These are phyloP conservation scores for Gnaphalium uliginosum DNA, from an alignment of 129 eudicot genomes.

Conservation along the genomic window DNA sequence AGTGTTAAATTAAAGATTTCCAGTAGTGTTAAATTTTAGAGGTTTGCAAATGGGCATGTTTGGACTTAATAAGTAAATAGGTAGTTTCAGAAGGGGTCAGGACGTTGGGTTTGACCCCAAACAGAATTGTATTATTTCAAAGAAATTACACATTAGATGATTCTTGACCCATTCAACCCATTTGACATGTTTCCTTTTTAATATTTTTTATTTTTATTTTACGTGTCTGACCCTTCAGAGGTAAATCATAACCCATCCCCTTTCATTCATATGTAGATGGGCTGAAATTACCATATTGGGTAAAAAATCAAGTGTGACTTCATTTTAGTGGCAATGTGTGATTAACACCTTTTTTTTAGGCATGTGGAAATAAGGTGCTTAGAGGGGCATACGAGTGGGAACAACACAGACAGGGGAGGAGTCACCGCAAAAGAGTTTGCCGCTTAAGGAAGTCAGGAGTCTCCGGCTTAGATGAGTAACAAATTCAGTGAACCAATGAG, in stretches of 20 bases:
- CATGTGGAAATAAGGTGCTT: constrained; percentile 86
- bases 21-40: neutral
- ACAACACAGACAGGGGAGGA: constrained; percentile 81
- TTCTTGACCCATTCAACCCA: neutral
- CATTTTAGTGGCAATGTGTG: neutral
- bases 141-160: neutral
- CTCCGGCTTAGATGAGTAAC: constrained; percentile 25
- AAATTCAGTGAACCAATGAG: neutral
- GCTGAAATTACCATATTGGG: neutral
- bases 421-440: constrained; percentile 75
- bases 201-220: too few relatives aligned
- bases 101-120: too few relatives aligned
- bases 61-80: too few relatives aligned
- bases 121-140: too few relatives aligned
- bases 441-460: constrained; percentile 63
- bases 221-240: too few relatives aligned
- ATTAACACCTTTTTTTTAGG: constrained; percentile 36
- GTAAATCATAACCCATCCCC: neutral
- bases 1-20: neutral
- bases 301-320: neutral
- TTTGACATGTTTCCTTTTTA: neutral
- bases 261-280: neutral
- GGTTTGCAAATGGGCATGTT: too few relatives aligned
- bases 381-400: constrained; percentile 95
- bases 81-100: too few relatives aligned